phyloP scores from a whole-genome alignment of 768 basidiomycete species.

The Megacollybia marginata region DNA sequence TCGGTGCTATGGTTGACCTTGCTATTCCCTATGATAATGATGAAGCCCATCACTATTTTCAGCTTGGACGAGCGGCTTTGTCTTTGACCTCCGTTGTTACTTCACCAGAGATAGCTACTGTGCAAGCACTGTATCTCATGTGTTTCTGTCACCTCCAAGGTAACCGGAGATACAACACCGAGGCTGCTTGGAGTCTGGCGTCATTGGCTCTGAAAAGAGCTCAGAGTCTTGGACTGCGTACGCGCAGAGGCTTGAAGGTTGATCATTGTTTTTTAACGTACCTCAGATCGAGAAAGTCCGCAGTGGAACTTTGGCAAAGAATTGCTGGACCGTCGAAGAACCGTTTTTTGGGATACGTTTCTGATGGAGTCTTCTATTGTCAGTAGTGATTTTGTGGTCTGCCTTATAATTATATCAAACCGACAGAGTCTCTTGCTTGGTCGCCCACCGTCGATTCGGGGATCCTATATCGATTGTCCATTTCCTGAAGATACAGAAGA shows the following conservation, averaged over 20 bases:
- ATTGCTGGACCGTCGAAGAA: neutral
- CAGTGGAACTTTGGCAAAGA: neutral
- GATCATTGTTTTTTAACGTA: neutral
- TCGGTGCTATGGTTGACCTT: neutral
- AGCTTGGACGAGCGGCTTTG: neutral
- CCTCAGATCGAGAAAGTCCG: neutral
- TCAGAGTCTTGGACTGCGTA: neutral
- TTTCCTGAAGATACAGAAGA: slow-evolving; percentile 24
- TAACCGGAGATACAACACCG: neutral
- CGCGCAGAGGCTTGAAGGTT: neutral
- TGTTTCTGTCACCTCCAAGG: neutral
- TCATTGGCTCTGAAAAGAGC: neutral
- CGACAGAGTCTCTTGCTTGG: slow-evolving; percentile 25
- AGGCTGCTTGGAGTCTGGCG: neutral
- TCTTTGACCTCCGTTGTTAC: neutral
- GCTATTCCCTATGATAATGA: neutral
- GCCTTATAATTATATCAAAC: neutral
- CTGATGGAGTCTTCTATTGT: neutral
- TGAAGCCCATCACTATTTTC: neutral
- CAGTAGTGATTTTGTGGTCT: neutral
- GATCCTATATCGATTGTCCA: slow-evolving; percentile 29
- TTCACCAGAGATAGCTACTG: neutral
- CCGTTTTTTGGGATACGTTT: neutral
- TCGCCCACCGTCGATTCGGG: slow-evolving; percentile 24
- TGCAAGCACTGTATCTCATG: neutral